Evolutionary conservation across 768 basidiomycete genomes (phyloP).

Genomic region (Exidia glandulosa): DNA sequence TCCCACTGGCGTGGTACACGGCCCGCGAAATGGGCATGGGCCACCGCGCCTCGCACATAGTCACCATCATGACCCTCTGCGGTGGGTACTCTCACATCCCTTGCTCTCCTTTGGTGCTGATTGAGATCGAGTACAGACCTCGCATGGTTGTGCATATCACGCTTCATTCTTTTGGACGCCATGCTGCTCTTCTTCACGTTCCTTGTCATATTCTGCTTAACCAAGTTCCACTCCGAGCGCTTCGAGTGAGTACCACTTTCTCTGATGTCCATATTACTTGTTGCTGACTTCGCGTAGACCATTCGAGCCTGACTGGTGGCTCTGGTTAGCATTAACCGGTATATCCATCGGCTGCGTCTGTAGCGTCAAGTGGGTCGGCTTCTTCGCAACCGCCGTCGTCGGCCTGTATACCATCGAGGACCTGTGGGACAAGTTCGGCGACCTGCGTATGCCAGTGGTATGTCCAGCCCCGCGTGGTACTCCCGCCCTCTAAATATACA

Average conservation of each 20-base stretch:
- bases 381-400: constrained; percentile 90
- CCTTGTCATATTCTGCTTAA: constrained; percentile 86
- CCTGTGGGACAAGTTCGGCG: constrained; percentile 97
- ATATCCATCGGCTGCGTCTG: constrained; percentile 87
- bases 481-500: background rate
- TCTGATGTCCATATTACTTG: constrained; percentile 3
- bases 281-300: too few species aligned
- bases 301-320: constrained; percentile 96
- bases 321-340: constrained; percentile 91
- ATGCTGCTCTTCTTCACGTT: constrained; percentile 99
- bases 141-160: constrained; percentile 92
- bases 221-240: constrained; percentile 97
- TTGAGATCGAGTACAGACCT: constrained; percentile 48
- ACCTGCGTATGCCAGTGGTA: constrained; percentile 83
- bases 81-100: constrained; percentile 38
- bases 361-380: constrained; percentile 92
- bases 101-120: background rate
- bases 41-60: constrained; percentile 78
- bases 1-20: constrained; percentile 95
- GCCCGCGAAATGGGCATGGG: constrained; percentile 90
- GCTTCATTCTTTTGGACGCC: constrained; percentile 95
- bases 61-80: constrained; percentile 85
- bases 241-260: constrained; percentile 51
- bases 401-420: constrained; percentile 96
- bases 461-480: constrained; percentile 23